phyloP scores from a whole-genome alignment of 2,329 filamentous ascomycete genomes.

The Neurospora sp. region DNA sequence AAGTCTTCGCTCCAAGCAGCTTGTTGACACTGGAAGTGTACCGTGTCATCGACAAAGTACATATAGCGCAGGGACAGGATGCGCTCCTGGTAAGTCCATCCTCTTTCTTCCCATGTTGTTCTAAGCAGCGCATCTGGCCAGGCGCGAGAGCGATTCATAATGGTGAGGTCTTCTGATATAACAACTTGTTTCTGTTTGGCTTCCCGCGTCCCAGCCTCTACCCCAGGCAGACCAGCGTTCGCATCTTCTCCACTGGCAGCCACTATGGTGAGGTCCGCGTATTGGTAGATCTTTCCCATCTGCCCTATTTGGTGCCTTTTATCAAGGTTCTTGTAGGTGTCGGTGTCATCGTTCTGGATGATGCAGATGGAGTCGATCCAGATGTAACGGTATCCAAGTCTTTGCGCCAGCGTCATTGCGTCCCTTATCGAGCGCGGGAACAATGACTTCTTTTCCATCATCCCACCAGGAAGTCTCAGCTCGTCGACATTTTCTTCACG shows the following conservation, averaged over 20 bases:
- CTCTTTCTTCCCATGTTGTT: background rate
- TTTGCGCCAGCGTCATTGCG: background rate
- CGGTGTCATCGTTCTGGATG: constrained; percentile 2
- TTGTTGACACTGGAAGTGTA: constrained; percentile 1
- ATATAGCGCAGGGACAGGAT: constrained; percentile 1
- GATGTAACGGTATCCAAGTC: background rate
- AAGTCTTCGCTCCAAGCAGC: background rate
- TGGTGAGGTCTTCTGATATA: background rate
- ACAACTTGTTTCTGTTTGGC: background rate
- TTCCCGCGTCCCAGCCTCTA: background rate
- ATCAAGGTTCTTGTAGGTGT: background rate
- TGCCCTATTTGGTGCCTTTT: background rate
- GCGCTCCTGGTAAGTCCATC: constrained; percentile 6
- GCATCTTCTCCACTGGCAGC: constrained; percentile 4
- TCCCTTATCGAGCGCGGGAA: constrained; percentile 33
- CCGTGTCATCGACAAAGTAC: constrained; percentile 3
- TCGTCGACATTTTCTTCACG: background rate
- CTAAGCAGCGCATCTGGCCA: background rate
- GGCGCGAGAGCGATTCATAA: background rate
- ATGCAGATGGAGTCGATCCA: constrained; percentile 7
- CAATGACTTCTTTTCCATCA: constrained; percentile 35
- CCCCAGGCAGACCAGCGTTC: constrained; percentile 2
- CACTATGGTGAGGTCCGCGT: background rate
- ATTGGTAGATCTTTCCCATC: constrained; percentile 3
- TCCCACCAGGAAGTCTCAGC: background rate